These are phyloP conservation scores for Ambispora gerdemannii DNA, from an alignment of 192 early-diverging fungal species.

Conservation along the genomic window DNA sequence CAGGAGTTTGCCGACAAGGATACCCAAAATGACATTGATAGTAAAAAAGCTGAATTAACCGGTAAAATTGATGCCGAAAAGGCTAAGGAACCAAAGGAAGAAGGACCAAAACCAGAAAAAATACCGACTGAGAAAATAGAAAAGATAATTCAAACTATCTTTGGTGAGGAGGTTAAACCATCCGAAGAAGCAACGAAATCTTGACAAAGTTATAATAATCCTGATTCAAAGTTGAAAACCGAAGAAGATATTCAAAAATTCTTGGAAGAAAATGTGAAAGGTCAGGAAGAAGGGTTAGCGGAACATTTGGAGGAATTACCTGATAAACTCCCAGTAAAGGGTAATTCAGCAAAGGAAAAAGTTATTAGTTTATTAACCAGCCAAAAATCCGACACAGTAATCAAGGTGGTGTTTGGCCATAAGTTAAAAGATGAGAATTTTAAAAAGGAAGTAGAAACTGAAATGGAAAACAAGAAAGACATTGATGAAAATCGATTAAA, in stretches of 20 bases:
- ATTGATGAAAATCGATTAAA: too few species aligned
- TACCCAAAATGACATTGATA: background rate
- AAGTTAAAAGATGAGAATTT: background rate
- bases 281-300: background rate
- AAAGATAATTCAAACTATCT: background rate
- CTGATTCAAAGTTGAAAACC: too few species aligned
- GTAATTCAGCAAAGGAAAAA: background rate
- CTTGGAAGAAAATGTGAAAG: slow-evolving; percentile 11
- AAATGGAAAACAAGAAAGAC: background rate
- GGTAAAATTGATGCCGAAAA: slow-evolving; percentile 17
- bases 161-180: too few species aligned
- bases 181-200: too few species aligned
- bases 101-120: background rate
- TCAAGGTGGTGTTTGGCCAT: background rate
- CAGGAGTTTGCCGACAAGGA: background rate
- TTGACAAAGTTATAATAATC: too few species aligned
- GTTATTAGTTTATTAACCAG: background rate
- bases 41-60: background rate
- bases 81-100: slow-evolving; percentile 2
- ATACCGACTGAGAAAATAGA: background rate
- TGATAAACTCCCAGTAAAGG: background rate
- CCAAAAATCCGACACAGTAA: slow-evolving; percentile 5
- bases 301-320: background rate
- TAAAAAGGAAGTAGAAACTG: background rate
- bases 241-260: background rate